Base-by-base conservation (phyloP, 371 early-diverging fungal genomes). In the Choanephora cucurbitarum region DNA sequence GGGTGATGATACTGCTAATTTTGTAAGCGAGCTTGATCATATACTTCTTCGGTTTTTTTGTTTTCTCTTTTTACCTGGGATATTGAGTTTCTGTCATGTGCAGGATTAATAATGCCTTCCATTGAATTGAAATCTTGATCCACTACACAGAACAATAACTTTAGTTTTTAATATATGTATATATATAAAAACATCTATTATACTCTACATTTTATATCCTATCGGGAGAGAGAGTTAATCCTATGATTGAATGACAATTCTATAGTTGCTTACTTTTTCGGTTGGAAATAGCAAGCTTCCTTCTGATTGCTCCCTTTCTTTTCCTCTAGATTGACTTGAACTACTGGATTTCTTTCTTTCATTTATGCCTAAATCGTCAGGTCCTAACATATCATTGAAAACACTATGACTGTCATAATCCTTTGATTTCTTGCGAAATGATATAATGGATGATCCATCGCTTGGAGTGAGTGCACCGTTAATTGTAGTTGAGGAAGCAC, bases 101-200 rank as follows among this genome's bases (percentile, higher is more conserved):
- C 72, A 22, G 66, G 54, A n/a, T 77, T 76, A 17, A 77, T 58
- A 13, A 78, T 82, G 11, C 75, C 82, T 40, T 82, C 75, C 75
- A 82, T 73, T 22, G 68, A 61, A 34, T 62, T 62, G 49, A 77
- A 69, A 49, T 77, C 67, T 55, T 74, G 67, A 49, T 81, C 72
- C 37, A 77, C 72, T 69, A 32, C 45, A 14, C 2, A 37, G 2
- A 45, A 31, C 41, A 37, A 47, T 45, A 44, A 57, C n/a, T n/a
- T n/a, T n/a, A n/a, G n/a, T n/a, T n/a, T n/a, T n/a, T n/a, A n/a
- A n/a, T n/a, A n/a, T n/a, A n/a, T n/a, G n/a, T n/a, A n/a, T n/a
- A n/a, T n/a, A n/a, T n/a, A n/a, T n/a, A n/a, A n/a, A n/a, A n/a
- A n/a, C n/a, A n/a, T n/a, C n/a, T n/a, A n/a, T n/a, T n/a, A n/a